Conservation (phyloP, 2,329 filamentous ascomycete species). For the Colletotrichum neosansevieriae region DNA sequence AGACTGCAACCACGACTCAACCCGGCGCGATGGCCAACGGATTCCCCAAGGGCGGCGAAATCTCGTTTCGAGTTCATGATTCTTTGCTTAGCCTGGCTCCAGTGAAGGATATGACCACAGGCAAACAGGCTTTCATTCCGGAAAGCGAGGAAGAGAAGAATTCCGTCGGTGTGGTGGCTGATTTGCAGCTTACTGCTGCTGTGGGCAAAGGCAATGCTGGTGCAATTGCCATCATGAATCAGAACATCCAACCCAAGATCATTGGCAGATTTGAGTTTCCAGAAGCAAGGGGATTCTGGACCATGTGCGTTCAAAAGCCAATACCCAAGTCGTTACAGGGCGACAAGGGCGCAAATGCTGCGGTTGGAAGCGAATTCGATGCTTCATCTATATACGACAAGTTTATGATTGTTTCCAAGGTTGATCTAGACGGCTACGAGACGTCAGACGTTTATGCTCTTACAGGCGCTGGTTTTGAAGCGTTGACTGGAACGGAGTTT, state of each 20-base stretch:
- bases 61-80: conserved; percentile 83
- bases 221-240: conserved; percentile 80
- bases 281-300: conserved; percentile 83
- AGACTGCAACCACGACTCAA: conserved; percentile 52
- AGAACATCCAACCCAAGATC: conserved; percentile 79
- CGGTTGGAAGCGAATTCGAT: conserved; percentile 67
- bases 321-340: conserved; percentile 70
- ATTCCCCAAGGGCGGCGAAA: conserved; percentile 68
- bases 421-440: conserved; percentile 76
- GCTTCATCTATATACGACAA: conserved; percentile 75
- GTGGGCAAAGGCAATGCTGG: conserved; percentile 75
- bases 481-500: conserved; percentile 87
- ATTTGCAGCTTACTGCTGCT: conserved; percentile 70
- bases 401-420: conserved; percentile 86
- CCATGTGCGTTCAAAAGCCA: conserved; percentile 77
- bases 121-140: conserved; percentile 62
- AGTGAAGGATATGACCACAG: conserved; percentile 79
- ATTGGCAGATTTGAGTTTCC: conserved; percentile 79
- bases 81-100: conserved; percentile 82
- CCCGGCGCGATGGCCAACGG: conserved; percentile 51
- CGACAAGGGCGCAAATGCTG: conserved; percentile 61
- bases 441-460: conserved; percentile 83
- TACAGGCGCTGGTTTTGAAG: conserved; percentile 79
- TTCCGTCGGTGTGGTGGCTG: conserved; percentile 62
- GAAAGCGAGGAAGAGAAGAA: conserved; percentile 60